These are phyloP conservation scores for Hirsutella thompsonii DNA, from an alignment of 2,329 filamentous ascomycete species.

Conservation along the genomic window DNA sequence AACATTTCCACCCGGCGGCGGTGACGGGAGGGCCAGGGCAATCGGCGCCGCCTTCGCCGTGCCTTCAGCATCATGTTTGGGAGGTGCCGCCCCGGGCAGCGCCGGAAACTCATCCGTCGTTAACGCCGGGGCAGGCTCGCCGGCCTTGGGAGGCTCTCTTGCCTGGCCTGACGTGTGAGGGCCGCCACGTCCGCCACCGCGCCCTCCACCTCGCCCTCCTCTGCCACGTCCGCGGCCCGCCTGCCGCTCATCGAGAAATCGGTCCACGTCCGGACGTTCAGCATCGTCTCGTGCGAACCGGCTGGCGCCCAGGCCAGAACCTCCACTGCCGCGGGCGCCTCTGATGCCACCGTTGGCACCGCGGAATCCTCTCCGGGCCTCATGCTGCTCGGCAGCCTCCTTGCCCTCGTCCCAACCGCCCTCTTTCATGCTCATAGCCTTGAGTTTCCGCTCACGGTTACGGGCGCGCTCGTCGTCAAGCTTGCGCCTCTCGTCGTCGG, in stretches of 20 bases:
- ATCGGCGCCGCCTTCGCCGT: constrained; percentile 3
- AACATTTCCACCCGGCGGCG: constrained; percentile 20
- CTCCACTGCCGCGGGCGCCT: constrained; percentile 22
- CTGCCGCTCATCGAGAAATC: constrained; percentile 21
- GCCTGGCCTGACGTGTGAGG: constrained; percentile 6
- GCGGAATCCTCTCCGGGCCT: constrained; percentile 26
- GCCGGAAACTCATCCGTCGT: constrained; percentile 22
- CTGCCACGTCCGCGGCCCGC: constrained; percentile 19
- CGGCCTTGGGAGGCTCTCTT: constrained; percentile 3
- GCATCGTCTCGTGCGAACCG: constrained; percentile 21
- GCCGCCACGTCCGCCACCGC: constrained; percentile 17
- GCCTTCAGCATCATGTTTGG: constrained; percentile 9
- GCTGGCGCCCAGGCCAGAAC: constrained; percentile 27
- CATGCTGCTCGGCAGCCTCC: constrained; percentile 27
- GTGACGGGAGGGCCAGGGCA: constrained; percentile 11
- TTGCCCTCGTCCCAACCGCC: constrained; percentile 49
- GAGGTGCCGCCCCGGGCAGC: constrained; percentile 13
- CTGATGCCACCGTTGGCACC: constrained; percentile 27
- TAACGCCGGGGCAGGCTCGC: constrained; percentile 9
- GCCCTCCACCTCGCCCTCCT: constrained; percentile 19
- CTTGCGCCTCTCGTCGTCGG: constrained; percentile 36
- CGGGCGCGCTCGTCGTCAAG: constrained; percentile 47
- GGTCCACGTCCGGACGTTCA: constrained; percentile 21
- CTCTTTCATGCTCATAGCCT: constrained; percentile 40
- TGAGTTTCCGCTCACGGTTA: constrained; percentile 48